These are phyloP conservation scores for Fusarium subtropicale DNA, from an alignment of 2,329 filamentous ascomycete genomes.

Conservation along the genomic window DNA sequence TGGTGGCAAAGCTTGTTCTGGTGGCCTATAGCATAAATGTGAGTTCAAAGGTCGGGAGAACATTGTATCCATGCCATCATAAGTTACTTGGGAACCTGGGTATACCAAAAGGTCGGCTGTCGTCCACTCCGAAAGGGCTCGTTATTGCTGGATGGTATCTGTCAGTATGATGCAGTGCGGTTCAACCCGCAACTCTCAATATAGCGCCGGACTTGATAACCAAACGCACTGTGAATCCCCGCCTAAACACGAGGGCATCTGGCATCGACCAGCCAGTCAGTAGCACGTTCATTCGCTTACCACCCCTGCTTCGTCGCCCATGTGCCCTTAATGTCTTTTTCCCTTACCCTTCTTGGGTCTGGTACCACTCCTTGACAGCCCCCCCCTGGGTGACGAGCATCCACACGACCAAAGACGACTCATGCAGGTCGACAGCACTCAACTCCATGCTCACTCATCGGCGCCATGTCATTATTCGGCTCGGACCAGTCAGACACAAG, in stretches of 20 bases:
- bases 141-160: slow-evolving; percentile 43
- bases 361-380: slow-evolving; percentile 32
- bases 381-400: slow-evolving; percentile 35
- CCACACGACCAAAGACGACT: slow-evolving; percentile 40
- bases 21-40: background rate
- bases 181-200: slow-evolving; percentile 52
- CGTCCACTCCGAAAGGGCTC: slow-evolving; percentile 32
- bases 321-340: slow-evolving; percentile 18
- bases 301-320: slow-evolving; percentile 30
- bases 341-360: slow-evolving; percentile 24
- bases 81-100: background rate
- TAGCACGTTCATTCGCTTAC: slow-evolving; percentile 22
- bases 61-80: background rate
- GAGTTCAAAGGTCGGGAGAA: background rate
- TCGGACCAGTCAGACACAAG: slow-evolving; percentile 40
- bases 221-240: slow-evolving; percentile 41
- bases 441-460: slow-evolving; percentile 38
- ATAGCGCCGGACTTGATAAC: slow-evolving; percentile 47
- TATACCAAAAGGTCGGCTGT: slow-evolving; percentile 10
- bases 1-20: background rate
- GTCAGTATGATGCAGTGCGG: slow-evolving; percentile 47
- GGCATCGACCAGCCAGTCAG: slow-evolving; percentile 19
- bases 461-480: slow-evolving; percentile 36
- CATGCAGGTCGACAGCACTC: slow-evolving; percentile 39
- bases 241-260: slow-evolving; percentile 33